A percentile compares a stretch with the other conserved stretches of the same genome.
Conservation (phyloP, 148 eudicot genomes). For the Euryodendron excelsum region DNA sequence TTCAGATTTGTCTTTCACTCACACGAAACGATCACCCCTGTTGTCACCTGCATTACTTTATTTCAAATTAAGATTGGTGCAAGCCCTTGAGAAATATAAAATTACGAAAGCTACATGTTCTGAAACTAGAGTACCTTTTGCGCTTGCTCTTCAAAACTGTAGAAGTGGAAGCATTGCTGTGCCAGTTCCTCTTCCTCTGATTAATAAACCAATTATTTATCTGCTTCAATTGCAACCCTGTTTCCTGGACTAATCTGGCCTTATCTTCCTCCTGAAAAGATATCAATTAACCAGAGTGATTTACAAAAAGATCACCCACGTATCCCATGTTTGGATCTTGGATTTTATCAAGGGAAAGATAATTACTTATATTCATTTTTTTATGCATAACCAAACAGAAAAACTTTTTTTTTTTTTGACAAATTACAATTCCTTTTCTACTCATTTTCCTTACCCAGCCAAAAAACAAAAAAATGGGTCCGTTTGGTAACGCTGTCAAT, state of each 20-base stretch:
- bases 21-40: slow-evolving; percentile 23
- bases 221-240: slow-evolving; percentile 80
- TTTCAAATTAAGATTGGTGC: slow-evolving; percentile 18
- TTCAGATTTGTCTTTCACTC: slow-evolving; percentile 19
- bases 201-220: slow-evolving; percentile 84
- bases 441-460: no score
- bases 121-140: slow-evolving; percentile 46
- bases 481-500: no score
- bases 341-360: not conserved
- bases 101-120: not conserved
- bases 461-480: no score
- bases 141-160: slow-evolving; percentile 65
- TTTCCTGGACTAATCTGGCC: slow-evolving; percentile 76
- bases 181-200: slow-evolving; percentile 85
- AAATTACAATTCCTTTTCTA: no score
- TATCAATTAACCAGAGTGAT: not conserved
- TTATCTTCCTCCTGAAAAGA: slow-evolving; percentile 70
- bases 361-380: not conserved
- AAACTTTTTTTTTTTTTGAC: no score
- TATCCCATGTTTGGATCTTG: not conserved
- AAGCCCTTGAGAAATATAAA: slow-evolving; percentile 8
- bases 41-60: slow-evolving; percentile 40
- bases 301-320: not conserved
- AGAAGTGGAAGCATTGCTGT: slow-evolving; percentile 73
- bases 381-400: no score